phyloP scores from a whole-genome alignment of 2,329 filamentous ascomycete genomes.

The Clonostachys chloroleuca region DNA sequence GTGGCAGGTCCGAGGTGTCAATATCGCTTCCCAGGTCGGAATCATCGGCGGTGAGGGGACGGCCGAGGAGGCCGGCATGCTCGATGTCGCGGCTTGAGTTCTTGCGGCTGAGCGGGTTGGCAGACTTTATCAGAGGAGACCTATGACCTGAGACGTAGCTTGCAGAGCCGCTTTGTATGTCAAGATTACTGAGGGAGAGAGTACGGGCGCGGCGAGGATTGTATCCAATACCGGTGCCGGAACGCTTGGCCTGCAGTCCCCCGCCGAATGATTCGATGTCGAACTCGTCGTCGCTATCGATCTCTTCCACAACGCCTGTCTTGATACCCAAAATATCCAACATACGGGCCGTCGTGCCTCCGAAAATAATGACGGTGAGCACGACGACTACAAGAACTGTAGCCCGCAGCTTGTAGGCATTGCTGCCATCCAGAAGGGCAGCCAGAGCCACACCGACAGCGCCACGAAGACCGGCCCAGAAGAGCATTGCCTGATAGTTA shows the following conservation, averaged over 20 bases:
- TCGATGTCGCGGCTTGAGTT: slow-evolving; percentile 46
- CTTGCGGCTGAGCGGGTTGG: slow-evolving; percentile 44
- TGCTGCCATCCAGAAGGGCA: slow-evolving; percentile 78
- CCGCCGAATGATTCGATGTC: slow-evolving; percentile 79
- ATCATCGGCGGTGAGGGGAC: slow-evolving; percentile 36
- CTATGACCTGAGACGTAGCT: slow-evolving; percentile 51
- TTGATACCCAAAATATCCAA: slow-evolving; percentile 95
- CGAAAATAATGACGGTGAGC: slow-evolving; percentile 97
- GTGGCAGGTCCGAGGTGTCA: slow-evolving; percentile 62
- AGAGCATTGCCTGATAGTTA: slow-evolving; percentile 99
- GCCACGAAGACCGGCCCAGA: slow-evolving; percentile 94
- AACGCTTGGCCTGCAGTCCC: slow-evolving; percentile 76
- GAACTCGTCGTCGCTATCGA: slow-evolving; percentile 97
- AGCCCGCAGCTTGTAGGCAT: slow-evolving; percentile 78
- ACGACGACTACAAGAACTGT: slow-evolving; percentile 98
- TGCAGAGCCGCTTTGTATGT: slow-evolving; percentile 22
- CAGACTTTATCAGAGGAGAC: slow-evolving; percentile 35
- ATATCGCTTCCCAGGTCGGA: slow-evolving; percentile 61
- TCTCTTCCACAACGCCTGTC: slow-evolving; percentile 93
- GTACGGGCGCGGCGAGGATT: slow-evolving; percentile 63
- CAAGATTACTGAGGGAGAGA: slow-evolving; percentile 52
- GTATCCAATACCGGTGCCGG: slow-evolving; percentile 73
- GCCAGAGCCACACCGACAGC: slow-evolving; percentile 94
- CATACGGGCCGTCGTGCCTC: slow-evolving; percentile 95
- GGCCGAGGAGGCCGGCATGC: slow-evolving; percentile 50